Percentiles rank a stretch among this genome's conserved stretches.
Conservation (phyloP, 2,329 filamentous ascomycete genomes). For the Nigrospora oryzae region DNA sequence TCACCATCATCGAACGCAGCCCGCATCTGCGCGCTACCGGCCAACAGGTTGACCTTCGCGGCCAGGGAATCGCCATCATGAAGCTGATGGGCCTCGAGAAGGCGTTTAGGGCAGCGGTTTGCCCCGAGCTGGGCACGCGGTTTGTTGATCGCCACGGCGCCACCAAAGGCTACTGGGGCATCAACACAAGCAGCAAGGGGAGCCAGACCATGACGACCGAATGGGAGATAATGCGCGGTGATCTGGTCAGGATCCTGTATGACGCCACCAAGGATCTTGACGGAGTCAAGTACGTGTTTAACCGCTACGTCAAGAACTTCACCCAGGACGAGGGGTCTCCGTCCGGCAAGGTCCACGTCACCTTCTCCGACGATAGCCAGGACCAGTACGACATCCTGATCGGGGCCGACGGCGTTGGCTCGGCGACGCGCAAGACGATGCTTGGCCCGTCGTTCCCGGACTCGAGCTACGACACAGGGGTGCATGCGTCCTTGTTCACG, state of each 20-base stretch:
- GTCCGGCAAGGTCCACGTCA: slow-evolving; percentile 17
- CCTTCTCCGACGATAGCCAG: slow-evolving; percentile 33
- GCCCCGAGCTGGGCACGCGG: slow-evolving; percentile 33
- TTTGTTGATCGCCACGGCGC: slow-evolving; percentile 16
- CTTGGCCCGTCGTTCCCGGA: slow-evolving; percentile 14
- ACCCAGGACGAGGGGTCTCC: slow-evolving; percentile 16
- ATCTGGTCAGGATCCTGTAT: slow-evolving; percentile 42
- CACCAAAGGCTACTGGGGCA: slow-evolving; percentile 26
- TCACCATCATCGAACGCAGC: slow-evolving; percentile 18
- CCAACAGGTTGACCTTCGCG: slow-evolving; percentile 18
- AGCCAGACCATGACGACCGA: slow-evolving; percentile 40
- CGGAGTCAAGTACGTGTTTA: slow-evolving; percentile 22
- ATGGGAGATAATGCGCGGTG: slow-evolving; percentile 51
- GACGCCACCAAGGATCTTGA: slow-evolving; percentile 19
- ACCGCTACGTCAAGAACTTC: slow-evolving; percentile 17
- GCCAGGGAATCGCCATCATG: slow-evolving; percentile 12
- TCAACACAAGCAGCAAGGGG: slow-evolving; percentile 29
- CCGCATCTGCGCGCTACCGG: slow-evolving; percentile 10
- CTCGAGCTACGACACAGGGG: neutral
- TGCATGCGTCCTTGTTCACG: slow-evolving; percentile 15
- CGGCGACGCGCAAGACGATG: slow-evolving; percentile 31
- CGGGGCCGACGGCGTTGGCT: slow-evolving; percentile 45
- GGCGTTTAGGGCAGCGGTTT: slow-evolving; percentile 10
- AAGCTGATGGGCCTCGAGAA: slow-evolving; percentile 12
- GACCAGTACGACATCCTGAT: slow-evolving; percentile 41